Percentiles rank a stretch among this genome's conserved stretches.
Conservation (phyloP, 768 basidiomycete species). For the Rhizopogon salebrosus region DNA sequence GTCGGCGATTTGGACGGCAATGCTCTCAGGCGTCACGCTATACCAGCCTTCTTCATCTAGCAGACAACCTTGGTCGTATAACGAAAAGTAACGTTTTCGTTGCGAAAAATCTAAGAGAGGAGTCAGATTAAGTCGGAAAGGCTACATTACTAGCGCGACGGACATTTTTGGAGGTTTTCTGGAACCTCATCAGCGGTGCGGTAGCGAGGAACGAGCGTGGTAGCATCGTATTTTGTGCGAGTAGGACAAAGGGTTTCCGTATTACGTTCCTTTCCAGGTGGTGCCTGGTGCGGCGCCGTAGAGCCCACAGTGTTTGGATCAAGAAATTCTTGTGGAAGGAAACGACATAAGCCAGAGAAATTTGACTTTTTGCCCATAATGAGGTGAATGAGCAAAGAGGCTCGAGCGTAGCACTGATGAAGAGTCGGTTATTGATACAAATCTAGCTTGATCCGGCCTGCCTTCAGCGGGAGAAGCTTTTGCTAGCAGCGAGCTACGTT, state of each 20-base stretch:
- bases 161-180: constrained; percentile 78
- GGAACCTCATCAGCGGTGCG: constrained; percentile 64
- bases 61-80: constrained; percentile 77
- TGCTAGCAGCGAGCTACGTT: no score
- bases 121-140: not conserved
- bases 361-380: constrained; percentile 36
- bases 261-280: constrained; percentile 17
- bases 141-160: constrained; percentile 20
- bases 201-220: constrained; percentile 71
- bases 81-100: constrained; percentile 73
- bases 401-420: not conserved
- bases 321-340: constrained; percentile 35
- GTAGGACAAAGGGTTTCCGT: constrained; percentile 22
- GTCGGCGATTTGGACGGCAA: constrained; percentile 92
- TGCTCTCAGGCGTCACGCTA: constrained; percentile 88
- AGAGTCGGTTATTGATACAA: not conserved
- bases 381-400: not conserved
- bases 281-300: constrained; percentile 1
- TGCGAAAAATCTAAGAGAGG: constrained; percentile 75
- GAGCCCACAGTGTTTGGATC: constrained; percentile 5
- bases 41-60: constrained; percentile 98
- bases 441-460: not conserved
- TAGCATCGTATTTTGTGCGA: constrained; percentile 55
- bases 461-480: not conserved
- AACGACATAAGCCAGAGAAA: constrained; percentile 40